A percentile compares a stretch with the other conserved stretches of the same genome.
These are phyloP conservation scores for Evansstolkia leycettana DNA, from an alignment of 495 filamentous ascomycete species.

Conservation along the genomic window DNA sequence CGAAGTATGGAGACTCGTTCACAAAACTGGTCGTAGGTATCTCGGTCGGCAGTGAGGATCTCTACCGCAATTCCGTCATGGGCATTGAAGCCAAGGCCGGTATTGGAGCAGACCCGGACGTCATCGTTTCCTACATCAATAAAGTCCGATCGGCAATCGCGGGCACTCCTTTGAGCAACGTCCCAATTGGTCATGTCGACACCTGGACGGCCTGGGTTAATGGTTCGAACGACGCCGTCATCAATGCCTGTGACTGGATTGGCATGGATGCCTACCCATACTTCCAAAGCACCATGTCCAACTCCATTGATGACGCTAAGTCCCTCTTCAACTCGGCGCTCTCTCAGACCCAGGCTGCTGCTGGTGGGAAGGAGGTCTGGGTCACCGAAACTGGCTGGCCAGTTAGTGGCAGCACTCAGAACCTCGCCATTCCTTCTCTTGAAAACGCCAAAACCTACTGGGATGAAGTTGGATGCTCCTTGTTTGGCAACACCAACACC, in stretches of 20 bases:
- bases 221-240: conserved; percentile 54
- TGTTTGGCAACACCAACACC: conserved; percentile 55
- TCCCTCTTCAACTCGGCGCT: conserved; percentile 52
- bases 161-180: conserved; percentile 41
- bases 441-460: conserved; percentile 72
- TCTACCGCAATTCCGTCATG: conserved; percentile 64
- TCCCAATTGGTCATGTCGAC: conserved; percentile 74
- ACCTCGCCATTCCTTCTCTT: conserved; percentile 46
- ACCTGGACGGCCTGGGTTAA: conserved; percentile 86
- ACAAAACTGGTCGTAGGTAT: conserved; percentile 62
- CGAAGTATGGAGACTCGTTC: conserved; percentile 49
- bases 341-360: conserved; percentile 41
- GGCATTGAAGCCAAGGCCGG: conserved; percentile 41
- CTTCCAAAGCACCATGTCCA: conserved; percentile 59
- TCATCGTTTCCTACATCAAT: conserved; percentile 52
- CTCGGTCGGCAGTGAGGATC: conserved; percentile 82
- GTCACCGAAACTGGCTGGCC: conserved; percentile 89
- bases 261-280: conserved; percentile 68
- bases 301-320: conserved; percentile 49
- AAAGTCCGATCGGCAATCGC: conserved; percentile 45
- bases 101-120: conserved; percentile 43
- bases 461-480: conserved; percentile 62
- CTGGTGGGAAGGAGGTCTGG: conserved; percentile 63
- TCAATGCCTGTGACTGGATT: conserved; percentile 60
- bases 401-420: conserved; percentile 47